Conservation (phyloP, 345 rosid genomes). For the Rhodamnia argentea region DNA sequence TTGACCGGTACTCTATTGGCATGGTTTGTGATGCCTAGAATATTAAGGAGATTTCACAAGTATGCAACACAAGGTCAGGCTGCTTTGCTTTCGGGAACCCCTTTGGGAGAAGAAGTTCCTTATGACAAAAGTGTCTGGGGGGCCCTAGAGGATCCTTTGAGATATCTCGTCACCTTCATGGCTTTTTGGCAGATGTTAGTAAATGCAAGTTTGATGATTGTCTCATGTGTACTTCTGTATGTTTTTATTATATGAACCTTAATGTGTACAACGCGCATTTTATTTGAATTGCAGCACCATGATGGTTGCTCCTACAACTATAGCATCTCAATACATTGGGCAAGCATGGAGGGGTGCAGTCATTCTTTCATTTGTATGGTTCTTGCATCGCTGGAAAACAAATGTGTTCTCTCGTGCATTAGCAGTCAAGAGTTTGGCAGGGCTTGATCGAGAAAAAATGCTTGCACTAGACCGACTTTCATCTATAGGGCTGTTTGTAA, state of each 20-base stretch:
- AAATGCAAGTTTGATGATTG: neutral
- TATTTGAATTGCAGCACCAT: constrained; percentile 40
- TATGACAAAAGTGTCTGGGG: constrained; percentile 84
- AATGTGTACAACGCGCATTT: neutral
- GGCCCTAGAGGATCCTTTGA: constrained; percentile 83
- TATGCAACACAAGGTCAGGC: constrained; percentile 44
- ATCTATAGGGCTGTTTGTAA: constrained; percentile 68
- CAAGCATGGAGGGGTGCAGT: constrained; percentile 71
- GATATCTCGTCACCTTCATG: constrained; percentile 70
- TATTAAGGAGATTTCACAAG: constrained; percentile 65
- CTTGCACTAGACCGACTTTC: constrained; percentile 68
- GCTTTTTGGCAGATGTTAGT: constrained; percentile 79
- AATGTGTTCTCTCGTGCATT: constrained; percentile 51
- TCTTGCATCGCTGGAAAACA: constrained; percentile 80
- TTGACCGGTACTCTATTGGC: constrained; percentile 54
- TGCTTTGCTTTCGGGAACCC: constrained; percentile 33
- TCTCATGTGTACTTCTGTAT: neutral
- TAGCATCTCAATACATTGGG: constrained; percentile 58
- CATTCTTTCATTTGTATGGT: constrained; percentile 77
- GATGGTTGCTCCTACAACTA: constrained; percentile 82
- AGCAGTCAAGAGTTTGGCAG: constrained; percentile 28
- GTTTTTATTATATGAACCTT: neutral
- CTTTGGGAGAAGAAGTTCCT: constrained; percentile 31
- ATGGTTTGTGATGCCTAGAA: constrained; percentile 80
- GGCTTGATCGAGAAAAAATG: constrained; percentile 52